These are phyloP conservation scores for Trichopus zeylanicus DNA, from an alignment of 116 monocot genomes.

Conservation along the genomic window DNA sequence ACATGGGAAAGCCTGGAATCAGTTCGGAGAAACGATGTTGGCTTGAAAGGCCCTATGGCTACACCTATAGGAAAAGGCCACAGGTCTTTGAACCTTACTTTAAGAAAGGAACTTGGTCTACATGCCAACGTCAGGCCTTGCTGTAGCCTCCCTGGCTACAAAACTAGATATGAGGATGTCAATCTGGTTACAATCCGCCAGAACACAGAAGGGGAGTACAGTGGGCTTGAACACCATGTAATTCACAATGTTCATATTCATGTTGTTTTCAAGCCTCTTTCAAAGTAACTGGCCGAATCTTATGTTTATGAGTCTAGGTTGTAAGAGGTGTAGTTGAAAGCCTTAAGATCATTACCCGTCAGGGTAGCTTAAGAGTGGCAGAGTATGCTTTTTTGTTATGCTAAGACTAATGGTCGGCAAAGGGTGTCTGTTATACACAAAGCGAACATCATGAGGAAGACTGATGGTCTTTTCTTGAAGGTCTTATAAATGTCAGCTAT, in stretches of 20 bases:
- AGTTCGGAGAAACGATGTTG: neutral
- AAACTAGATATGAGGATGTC: too few relatives aligned
- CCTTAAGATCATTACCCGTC: neutral
- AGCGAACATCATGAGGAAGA: slow-evolving; percentile 2
- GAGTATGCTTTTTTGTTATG: slow-evolving; percentile 2
- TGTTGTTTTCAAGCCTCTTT: neutral
- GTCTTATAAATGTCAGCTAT: neutral
- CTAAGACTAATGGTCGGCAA: neutral
- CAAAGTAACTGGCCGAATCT: neutral
- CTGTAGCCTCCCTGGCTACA: too few relatives aligned
- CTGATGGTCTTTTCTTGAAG: neutral
- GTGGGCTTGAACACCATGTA: neutral
- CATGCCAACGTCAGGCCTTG: neutral
- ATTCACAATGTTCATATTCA: neutral
- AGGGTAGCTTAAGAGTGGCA: neutral
- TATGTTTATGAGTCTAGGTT: neutral
- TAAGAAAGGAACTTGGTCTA: neutral
- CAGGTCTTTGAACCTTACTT: neutral
- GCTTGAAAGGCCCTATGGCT: neutral
- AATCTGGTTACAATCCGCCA: neutral
- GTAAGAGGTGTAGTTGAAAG: slow-evolving; percentile 1
- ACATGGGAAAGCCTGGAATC: neutral
- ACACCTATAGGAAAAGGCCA: slow-evolving; percentile 2
- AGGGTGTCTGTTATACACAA: neutral
- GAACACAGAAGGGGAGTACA: slow-evolving; percentile 1